These are phyloP conservation scores for Neopestalotiopsis sp. DNA, from an alignment of 2,329 filamentous ascomycete genomes.

Conservation along the genomic window DNA sequence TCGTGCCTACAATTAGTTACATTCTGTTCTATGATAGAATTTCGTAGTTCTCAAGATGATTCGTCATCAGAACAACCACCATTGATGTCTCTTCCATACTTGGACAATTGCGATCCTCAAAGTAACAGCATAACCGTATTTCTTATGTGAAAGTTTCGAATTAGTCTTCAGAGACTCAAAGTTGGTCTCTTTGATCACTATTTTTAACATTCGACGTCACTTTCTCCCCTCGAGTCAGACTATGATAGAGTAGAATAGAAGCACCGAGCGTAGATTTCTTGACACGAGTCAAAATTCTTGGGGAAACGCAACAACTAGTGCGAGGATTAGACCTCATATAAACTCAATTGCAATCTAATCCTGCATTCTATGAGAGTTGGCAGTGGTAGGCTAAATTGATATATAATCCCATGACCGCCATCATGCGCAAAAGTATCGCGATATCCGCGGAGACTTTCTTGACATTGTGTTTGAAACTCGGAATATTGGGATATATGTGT, in stretches of 20 bases:
- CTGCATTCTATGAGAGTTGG: not conserved
- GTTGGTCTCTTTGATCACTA: not conserved
- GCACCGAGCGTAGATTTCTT: not conserved
- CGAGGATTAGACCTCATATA: not conserved
- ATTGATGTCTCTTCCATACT: not conserved
- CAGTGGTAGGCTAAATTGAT: not conserved
- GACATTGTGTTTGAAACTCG: not conserved
- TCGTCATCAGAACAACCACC: not conserved
- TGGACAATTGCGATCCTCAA: not conserved
- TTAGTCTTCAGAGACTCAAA: too few species aligned
- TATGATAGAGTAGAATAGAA: not conserved
- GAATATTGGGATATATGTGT: not conserved
- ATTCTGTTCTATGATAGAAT: not conserved
- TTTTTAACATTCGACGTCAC: not conserved
- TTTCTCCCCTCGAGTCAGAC: not conserved
- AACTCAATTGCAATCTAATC: not conserved
- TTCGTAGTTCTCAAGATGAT: not conserved
- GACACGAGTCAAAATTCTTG: not conserved
- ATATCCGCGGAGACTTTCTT: not conserved
- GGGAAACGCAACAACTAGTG: not conserved
- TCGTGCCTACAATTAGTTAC: not conserved
- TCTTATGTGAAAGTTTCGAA: too few species aligned
- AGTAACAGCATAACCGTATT: not conserved
- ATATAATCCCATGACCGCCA: not conserved
- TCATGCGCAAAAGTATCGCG: not conserved